Base-by-base conservation (phyloP, 768 basidiomycete genomes). In the Hemileccinum rubropunctum region DNA sequence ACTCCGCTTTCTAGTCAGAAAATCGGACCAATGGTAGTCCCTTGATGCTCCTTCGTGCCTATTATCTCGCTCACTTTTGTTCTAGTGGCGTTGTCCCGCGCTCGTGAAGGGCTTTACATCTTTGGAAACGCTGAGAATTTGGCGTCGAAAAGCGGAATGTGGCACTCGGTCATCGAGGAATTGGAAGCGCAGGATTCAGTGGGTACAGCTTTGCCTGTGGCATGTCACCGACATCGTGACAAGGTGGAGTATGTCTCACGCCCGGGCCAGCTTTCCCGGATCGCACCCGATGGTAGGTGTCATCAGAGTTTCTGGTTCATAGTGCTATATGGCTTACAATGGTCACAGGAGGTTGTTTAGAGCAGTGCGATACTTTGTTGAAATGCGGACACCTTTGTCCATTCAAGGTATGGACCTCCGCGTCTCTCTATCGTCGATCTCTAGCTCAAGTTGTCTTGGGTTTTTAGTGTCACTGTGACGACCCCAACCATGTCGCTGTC, bases 21-120 rank as follows among this genome's bases (percentile, higher is more conserved):
- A 83, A 82, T 54, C 68, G 79, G 27, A 80, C 74, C 2, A 83
- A 82, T 45, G 77, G 76, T 75, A 59, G 41, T n/a, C n/a, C n/a
- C 39, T 30, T 8, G 21, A 5, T 32, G 7, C 17, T 14, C 11
- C 12, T 6, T 15, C 14, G 23, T 11, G 4, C 10, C 27, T n/a
- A 21, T 38, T 42, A 59, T 30, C 53, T 48, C 10, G 3, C 36
- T 38, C 27, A 32, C 33, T 32, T 43, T 49, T 46, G 3, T 28
- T 18, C 17, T 52, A 75, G 88, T 90, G 36, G 86, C 89, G 0
- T 63, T 91, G 4, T 88, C 87, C 18, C 76, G 88, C 18, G 88
- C 88, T 4, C 77, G 80, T 42, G 80, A 91, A 52, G 88, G 88
- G 5, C 68, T 91, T 2, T 90, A 76, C 58, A 79, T 91, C 28